phyloP scores from a whole-genome alignment of 106 monocot species.

The Apostasia ramifera region DNA sequence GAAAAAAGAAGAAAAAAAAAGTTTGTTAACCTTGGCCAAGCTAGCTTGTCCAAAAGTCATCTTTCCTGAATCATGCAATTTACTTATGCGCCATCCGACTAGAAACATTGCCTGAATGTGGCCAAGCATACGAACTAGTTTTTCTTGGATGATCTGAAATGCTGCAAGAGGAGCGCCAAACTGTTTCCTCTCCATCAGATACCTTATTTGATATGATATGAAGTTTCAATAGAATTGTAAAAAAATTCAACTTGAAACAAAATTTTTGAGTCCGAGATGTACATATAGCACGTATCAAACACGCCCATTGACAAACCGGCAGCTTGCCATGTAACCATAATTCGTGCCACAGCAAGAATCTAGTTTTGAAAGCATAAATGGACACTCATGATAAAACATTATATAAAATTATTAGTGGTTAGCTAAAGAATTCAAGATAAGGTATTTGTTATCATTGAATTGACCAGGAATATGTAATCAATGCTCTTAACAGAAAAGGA shows the following conservation, averaged over 20 bases:
- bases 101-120: too few species aligned
- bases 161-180: too few species aligned
- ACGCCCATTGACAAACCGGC: constrained; percentile 95
- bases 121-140: too few species aligned
- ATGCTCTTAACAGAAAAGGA: too few species aligned
- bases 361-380: constrained; percentile 17
- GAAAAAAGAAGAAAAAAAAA: too few species aligned
- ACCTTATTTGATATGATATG: constrained; percentile 28
- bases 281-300: constrained; percentile 87
- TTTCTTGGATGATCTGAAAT: too few species aligned
- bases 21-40: constrained; percentile 61
- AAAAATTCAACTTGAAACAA: neutral
- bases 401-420: too few species aligned
- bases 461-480: too few species aligned
- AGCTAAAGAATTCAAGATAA: too few species aligned
- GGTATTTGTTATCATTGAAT: too few species aligned
- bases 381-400: neutral
- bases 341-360: constrained; percentile 84
- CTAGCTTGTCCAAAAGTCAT: constrained; percentile 95
- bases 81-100: too few species aligned
- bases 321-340: constrained; percentile 95
- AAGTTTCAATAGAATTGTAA: neutral
- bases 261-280: neutral
- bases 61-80: constrained; percentile 89
- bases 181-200: constrained; percentile 91